A percentile compares a stretch with the other conserved stretches of the same genome.
phyloP scores from a whole-genome alignment of 169 alveolate species.

The Cryptosporidium tyzzeri region DNA sequence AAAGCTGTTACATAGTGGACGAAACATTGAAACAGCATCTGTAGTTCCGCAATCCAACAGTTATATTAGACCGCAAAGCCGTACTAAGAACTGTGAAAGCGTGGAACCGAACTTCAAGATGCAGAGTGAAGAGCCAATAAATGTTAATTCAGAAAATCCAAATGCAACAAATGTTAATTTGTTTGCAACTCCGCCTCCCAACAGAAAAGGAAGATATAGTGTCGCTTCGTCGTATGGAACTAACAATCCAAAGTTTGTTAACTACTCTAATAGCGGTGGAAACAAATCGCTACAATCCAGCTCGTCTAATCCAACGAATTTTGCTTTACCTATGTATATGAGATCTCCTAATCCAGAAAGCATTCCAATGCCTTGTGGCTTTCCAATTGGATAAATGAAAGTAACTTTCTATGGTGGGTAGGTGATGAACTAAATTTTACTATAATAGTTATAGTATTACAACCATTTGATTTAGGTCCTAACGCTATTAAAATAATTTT shows the following conservation, averaged over 20 bases:
- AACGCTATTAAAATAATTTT: neutral
- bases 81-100: slow-evolving; percentile 50
- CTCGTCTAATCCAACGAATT: slow-evolving; percentile 69
- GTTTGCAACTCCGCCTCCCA: slow-evolving; percentile 64
- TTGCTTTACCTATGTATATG: slow-evolving; percentile 75
- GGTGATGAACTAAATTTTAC: neutral
- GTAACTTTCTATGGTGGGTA: neutral
- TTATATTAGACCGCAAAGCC: slow-evolving; percentile 69
- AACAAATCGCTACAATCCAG: slow-evolving; percentile 30
- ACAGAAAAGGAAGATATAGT: slow-evolving; percentile 56
- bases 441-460: neutral
- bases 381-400: slow-evolving; percentile 38
- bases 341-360: slow-evolving; percentile 76
- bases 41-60: slow-evolving; percentile 13
- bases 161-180: neutral
- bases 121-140: neutral
- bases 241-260: slow-evolving; percentile 19
- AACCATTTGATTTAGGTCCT: neutral
- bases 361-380: slow-evolving; percentile 75
- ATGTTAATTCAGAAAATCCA: neutral
- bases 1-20: slow-evolving; percentile 56
- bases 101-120: neutral
- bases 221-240: slow-evolving; percentile 43
- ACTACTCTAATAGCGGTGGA: slow-evolving; percentile 12
- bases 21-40: neutral